A percentile compares a stretch with the other conserved stretches of the same genome.
Evolutionary conservation across 148 eudicot species (phyloP).

Genomic region (Camellia lanceoleosa): DNA sequence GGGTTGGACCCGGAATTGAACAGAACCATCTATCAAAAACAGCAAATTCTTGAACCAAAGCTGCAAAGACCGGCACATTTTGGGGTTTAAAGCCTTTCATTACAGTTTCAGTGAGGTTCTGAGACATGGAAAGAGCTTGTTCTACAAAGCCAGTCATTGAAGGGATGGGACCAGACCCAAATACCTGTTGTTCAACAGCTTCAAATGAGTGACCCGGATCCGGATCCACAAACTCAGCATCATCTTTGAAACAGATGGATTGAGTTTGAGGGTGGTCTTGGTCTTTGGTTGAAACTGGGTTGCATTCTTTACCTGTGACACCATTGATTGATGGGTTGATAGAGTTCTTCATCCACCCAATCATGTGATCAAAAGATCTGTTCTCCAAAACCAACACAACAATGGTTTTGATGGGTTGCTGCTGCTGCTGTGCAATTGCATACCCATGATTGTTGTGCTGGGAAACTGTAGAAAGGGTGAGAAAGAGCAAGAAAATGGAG

Average conservation of each 20-base stretch:
- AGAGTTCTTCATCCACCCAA: constrained; percentile 94
- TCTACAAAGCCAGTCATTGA: constrained; percentile 81
- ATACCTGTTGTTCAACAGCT: constrained; percentile 71
- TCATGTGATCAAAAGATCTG: constrained; percentile 88
- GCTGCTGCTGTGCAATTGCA: constrained; percentile 21
- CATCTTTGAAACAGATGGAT: constrained; percentile 56
- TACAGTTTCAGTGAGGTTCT: constrained; percentile 55
- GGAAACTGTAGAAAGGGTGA: constrained; percentile 23
- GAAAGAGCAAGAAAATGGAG: constrained; percentile 29
- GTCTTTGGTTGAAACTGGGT: constrained; percentile 47
- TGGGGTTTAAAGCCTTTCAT: constrained; percentile 86
- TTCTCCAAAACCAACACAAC: constrained; percentile 85
- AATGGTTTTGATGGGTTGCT: constrained; percentile 73
- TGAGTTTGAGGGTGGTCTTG: constrained; percentile 14
- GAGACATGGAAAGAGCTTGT: constrained; percentile 60
- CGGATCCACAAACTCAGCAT: constrained; percentile 78
- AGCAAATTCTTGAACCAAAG: constrained; percentile 63
- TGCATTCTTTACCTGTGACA: constrained; percentile 77
- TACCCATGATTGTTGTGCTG: constrained; percentile 12
- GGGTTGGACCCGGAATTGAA: constrained; percentile 90
- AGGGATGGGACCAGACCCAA: constrained; percentile 53
- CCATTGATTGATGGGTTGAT: constrained; percentile 73
- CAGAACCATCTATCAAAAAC: constrained; percentile 90
- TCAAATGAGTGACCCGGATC: constrained; percentile 94
- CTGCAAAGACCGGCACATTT: constrained; percentile 53